A percentile compares a stretch with the other conserved stretches of the same genome.
These are phyloP conservation scores for Suhomyces tanzawaensis DNA, from an alignment of 805 yeast genomes.

Conservation along the genomic window DNA sequence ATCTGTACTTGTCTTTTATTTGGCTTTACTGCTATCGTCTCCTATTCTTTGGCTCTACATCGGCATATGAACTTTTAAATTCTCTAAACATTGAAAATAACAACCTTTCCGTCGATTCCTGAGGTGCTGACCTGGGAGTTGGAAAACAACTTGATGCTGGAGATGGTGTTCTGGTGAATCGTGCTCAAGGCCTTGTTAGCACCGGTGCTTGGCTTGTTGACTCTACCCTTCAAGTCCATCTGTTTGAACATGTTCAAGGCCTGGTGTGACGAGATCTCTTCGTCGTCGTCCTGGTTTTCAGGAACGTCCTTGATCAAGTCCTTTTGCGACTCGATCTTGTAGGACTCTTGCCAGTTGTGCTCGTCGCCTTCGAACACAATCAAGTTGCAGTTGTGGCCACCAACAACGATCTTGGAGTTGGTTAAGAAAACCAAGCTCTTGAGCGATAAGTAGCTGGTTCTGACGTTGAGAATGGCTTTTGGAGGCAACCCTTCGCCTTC, in stretches of 20 bases:
- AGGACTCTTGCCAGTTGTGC: constrained; percentile 59
- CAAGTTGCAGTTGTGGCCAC: constrained; percentile 92
- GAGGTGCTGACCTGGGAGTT: constrained; percentile 55
- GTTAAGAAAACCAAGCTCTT: constrained; percentile 67
- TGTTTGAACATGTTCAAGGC: constrained; percentile 94
- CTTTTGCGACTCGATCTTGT: constrained; percentile 52
- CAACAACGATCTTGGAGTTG: constrained; percentile 71
- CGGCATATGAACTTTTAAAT: too few species aligned
- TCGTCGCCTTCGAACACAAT: constrained; percentile 74
- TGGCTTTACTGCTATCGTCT: too few species aligned
- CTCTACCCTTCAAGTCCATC: constrained; percentile 89
- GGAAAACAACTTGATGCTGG: constrained; percentile 53
- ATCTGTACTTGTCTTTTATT: too few species aligned
- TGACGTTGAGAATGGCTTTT: constrained; percentile 52
- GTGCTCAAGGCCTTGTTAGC: constrained; percentile 54
- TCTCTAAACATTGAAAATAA: constrained; percentile 53
- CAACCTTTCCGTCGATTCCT: constrained; percentile 91
- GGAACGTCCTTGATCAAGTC: constrained; percentile 47
- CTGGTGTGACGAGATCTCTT: constrained; percentile 63
- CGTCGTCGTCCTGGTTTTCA: constrained; percentile 38
- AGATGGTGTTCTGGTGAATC: constrained; percentile 88
- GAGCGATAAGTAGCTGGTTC: constrained; percentile 77
- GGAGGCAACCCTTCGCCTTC: constrained; percentile 66
- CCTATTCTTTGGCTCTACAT: too few species aligned
- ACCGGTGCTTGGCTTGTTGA: constrained; percentile 38